Evolutionary conservation across 2,329 filamentous ascomycete species (phyloP), one percentile per base, ranked within the genome.

Genomic region (Sclerotinia nivalis): DNA sequence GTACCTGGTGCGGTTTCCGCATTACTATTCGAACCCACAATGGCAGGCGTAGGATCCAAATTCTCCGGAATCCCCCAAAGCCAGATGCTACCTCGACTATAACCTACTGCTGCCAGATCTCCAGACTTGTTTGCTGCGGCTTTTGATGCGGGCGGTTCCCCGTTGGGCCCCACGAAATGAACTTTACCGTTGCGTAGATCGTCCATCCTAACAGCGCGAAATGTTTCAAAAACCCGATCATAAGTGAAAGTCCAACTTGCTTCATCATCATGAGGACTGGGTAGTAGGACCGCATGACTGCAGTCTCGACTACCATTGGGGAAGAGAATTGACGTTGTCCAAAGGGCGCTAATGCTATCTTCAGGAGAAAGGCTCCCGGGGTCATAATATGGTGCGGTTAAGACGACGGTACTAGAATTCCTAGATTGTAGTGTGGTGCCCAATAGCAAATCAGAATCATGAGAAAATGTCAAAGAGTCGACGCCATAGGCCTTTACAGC

Each of bases 301-400:
- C 91, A 93, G 73, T 92, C 90, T 64, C 88, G 87, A 74, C 89
- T 93, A n/a, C 88, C 90, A 74, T 93, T 92, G 4, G 92, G 92
- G 69, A 95, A 95, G 4, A 96, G 82, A 59, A 96, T 94, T 47
- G 93, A 93, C 0, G 91, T 93, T 9, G 92, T 95, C 92, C 92
- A 96, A 76, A 95, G 85, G 34, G 89, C 87, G 77, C 89, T 91
- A 72, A 93, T 85, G 72, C 89, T 86, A 70, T 92, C 88, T 70
- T 90, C 88, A 18, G 83, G 85, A 72, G 90, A 83, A 64, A 88
- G 84, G 73, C 87, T 87, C 49, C 89, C 89, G 0, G 89, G 91
- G 55, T 92, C 89, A 78, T 92, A 93, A 76, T 93, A 93, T 1
- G 92, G 92, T 0, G 91, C 91, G 22, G 67, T 69, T 47, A 96